These are phyloP conservation scores for Leavenworthia alabamica DNA, from an alignment of 345 rosid genomes.

Conservation along the genomic window DNA sequence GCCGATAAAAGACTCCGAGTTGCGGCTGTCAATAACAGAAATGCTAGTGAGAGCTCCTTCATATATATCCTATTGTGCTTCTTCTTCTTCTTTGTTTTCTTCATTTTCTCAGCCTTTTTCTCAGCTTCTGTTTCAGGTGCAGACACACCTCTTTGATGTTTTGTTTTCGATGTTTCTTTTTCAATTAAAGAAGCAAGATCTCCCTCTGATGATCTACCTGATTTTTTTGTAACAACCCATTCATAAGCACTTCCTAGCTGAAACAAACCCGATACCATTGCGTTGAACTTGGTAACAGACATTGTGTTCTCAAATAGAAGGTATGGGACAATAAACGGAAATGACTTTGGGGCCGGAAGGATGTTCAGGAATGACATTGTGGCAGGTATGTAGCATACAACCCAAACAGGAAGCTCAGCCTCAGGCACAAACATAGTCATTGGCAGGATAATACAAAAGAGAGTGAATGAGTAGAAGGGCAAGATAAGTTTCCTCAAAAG, in stretches of 20 bases:
- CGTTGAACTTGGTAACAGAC: constrained; percentile 95
- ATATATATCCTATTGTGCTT: constrained; percentile 79
- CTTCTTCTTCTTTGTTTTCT: constrained; percentile 39
- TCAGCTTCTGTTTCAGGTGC: constrained; percentile 51
- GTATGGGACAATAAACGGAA: constrained; percentile 93
- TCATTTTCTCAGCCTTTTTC: constrained; percentile 36
- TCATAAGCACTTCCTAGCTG: constrained; percentile 96
- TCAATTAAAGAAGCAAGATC: constrained; percentile 59
- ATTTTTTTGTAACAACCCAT: constrained; percentile 94
- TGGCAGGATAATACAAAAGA: constrained; percentile 86
- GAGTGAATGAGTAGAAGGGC: constrained; percentile 92
- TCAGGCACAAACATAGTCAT: constrained; percentile 96
- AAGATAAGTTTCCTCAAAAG: constrained; percentile 75
- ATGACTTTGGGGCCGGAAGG: constrained; percentile 87
- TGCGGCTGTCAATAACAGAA: constrained; percentile 76
- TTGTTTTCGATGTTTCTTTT: constrained; percentile 44
- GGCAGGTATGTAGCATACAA: constrained; percentile 91
- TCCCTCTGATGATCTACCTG: constrained; percentile 91
- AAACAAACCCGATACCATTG: constrained; percentile 90
- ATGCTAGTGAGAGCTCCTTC: constrained; percentile 80
- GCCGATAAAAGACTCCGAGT: constrained; percentile 87
- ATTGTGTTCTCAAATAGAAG: constrained; percentile 94
- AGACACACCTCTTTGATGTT: constrained; percentile 48
- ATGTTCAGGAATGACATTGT: constrained; percentile 93
- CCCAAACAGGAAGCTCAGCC: constrained; percentile 88